Evolutionary conservation across 108 stramenopile genomes (phyloP).

Genomic region (Skeletonema potamos): DNA sequence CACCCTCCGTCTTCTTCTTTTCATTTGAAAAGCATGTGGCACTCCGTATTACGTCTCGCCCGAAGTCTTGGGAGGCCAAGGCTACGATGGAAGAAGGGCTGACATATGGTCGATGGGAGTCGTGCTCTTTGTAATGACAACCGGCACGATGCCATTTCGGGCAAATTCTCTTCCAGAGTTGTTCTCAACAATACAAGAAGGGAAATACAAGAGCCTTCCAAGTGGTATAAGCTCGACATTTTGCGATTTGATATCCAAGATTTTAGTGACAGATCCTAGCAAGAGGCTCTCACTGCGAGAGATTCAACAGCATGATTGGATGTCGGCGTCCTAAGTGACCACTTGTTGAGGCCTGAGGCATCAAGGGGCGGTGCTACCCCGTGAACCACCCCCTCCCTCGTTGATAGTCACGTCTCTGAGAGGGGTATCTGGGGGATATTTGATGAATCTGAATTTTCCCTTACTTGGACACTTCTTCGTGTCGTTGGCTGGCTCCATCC

Average conservation of each 20-base stretch:
- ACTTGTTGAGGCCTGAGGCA: too few species aligned
- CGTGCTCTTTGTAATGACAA: conserved; percentile 79
- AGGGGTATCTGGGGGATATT: too few species aligned
- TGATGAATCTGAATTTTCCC: too few species aligned
- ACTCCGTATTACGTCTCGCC: conserved; percentile 87
- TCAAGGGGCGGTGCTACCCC: too few species aligned
- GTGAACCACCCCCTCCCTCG: too few species aligned
- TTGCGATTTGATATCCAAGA: conserved; percentile 60
- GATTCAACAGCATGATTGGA: conserved; percentile 51
- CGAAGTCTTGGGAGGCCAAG: conserved; percentile 75
- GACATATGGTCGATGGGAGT: conserved; percentile 64
- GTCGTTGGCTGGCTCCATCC: too few species aligned
- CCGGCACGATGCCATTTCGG: conserved; percentile 85
- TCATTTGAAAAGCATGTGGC: conserved; percentile 83
- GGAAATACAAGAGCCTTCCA: conserved; percentile 63
- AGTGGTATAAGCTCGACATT: conserved; percentile 54
- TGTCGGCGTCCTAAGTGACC: too few species aligned
- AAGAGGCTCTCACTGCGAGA: conserved; percentile 39
- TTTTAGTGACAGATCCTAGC: conserved; percentile 71
- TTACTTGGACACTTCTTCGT: too few species aligned
- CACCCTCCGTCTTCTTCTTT: conserved; percentile 57
- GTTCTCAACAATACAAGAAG: conserved; percentile 75
- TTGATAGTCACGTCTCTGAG: too few species aligned
- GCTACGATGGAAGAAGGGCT: conserved; percentile 72
- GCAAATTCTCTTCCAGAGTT: conserved; percentile 66